phyloP scores from a whole-genome alignment of 2,329 filamentous ascomycete genomes.

The Alternaria triticimaculans region DNA sequence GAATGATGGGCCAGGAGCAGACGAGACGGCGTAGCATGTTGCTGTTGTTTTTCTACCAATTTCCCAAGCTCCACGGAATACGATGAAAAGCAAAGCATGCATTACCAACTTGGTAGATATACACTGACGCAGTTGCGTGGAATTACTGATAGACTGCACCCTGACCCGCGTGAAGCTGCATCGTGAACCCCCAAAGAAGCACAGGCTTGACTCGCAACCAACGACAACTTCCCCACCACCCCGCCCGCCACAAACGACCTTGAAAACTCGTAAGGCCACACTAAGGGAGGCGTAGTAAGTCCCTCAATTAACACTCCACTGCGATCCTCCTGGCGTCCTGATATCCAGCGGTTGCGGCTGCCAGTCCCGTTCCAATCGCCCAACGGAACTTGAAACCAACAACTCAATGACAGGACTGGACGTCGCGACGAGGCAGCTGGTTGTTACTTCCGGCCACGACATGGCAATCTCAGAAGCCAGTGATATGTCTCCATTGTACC shows the following conservation, averaged over 20 bases:
- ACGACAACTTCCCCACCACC: neutral
- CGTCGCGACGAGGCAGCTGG: neutral
- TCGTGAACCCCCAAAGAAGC: neutral
- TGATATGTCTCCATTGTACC: neutral
- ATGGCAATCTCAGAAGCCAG: neutral
- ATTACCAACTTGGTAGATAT: neutral
- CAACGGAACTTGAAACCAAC: slow-evolving; percentile 2
- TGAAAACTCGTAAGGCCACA: neutral
- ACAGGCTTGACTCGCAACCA: neutral
- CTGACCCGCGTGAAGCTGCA: neutral
- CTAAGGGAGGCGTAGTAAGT: neutral
- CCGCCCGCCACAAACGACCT: neutral
- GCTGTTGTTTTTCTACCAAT: neutral
- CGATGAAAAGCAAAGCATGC: neutral
- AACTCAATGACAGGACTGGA: neutral
- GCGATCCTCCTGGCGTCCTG: neutral
- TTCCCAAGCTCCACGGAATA: neutral
- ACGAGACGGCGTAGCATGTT: neutral
- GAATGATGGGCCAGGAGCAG: slow-evolving; percentile 4
- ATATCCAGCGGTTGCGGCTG: slow-evolving; percentile 5
- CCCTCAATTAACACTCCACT: neutral
- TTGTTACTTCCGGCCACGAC: neutral
- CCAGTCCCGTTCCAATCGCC: neutral
- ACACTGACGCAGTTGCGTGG: neutral
- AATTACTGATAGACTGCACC: neutral